A percentile compares a stretch with the other conserved stretches of the same genome.
phyloP scores from a whole-genome alignment of 345 rosid genomes.

The Luvunga scandens region DNA sequence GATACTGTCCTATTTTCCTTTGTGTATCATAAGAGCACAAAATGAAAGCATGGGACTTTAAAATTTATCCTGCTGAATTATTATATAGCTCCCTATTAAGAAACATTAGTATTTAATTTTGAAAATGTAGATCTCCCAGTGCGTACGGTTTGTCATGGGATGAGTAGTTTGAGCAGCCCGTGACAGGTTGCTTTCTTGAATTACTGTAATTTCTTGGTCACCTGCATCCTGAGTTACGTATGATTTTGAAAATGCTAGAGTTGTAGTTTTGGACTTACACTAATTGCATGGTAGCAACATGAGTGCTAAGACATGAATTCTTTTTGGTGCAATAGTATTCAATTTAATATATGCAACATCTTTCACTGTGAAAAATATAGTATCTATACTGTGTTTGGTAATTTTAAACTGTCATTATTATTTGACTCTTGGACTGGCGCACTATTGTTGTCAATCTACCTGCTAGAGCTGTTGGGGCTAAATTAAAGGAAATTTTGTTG shows the following conservation, averaged over 20 bases:
- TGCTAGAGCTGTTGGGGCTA: not conserved
- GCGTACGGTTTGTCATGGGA: no score
- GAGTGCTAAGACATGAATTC: no score
- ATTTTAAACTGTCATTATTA: not conserved
- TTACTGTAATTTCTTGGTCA: not conserved
- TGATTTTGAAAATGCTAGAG: not conserved
- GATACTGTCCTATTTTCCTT: not conserved
- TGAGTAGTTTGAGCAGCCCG: no score
- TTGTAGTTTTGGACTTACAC: not conserved
- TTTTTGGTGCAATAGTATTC: no score
- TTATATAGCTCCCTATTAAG: not conserved
- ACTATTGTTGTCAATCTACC: not conserved
- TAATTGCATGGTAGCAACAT: not conserved
- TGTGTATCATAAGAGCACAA: not conserved
- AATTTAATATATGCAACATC: no score
- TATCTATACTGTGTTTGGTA: not conserved
- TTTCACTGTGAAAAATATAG: no score
- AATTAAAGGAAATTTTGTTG: not conserved
- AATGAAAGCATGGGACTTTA: slow-evolving; percentile 4
- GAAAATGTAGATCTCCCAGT: not conserved
- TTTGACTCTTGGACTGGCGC: not conserved
- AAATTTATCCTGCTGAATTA: not conserved
- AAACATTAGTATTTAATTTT: not conserved
- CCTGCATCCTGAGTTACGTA: not conserved
- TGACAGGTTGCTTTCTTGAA: not conserved